Evolutionary conservation across 1,139 yeast species (phyloP).

Genomic region (Suhomyces yuchorum): DNA sequence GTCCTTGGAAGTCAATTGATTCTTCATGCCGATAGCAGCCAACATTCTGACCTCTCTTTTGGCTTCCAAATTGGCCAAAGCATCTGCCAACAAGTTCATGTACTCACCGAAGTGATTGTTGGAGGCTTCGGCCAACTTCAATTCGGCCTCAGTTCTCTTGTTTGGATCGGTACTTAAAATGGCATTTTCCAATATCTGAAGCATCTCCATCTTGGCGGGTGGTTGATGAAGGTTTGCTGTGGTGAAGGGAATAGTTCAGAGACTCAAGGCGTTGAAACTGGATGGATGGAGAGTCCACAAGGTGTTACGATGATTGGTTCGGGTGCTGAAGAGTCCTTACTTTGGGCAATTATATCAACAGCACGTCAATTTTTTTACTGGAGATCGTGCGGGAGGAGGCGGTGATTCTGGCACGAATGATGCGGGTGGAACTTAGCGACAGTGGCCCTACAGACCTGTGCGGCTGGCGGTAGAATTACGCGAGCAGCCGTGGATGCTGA

Average conservation of each 20-base stretch:
- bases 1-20: slow-evolving; percentile 83
- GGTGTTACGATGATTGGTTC: background rate
- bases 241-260: background rate
- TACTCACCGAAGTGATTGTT: slow-evolving; percentile 74
- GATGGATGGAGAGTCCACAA: background rate
- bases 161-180: slow-evolving; percentile 65
- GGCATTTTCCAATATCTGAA: slow-evolving; percentile 76
- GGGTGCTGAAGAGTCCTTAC: background rate
- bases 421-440: background rate
- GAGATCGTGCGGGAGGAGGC: slow-evolving; percentile 1
- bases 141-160: slow-evolving; percentile 79
- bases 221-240: background rate
- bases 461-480: background rate
- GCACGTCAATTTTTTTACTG: slow-evolving; percentile 1
- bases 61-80: slow-evolving; percentile 65
- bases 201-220: slow-evolving; percentile 57
- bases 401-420: background rate
- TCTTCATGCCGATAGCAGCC: slow-evolving; percentile 87
- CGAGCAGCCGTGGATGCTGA: background rate
- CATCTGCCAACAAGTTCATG: slow-evolving; percentile 68
- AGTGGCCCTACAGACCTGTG: background rate
- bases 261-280: background rate
- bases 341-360: background rate
- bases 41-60: slow-evolving; percentile 86
- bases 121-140: slow-evolving; percentile 72